phyloP scores from a whole-genome alignment of 73 alveolate genomes.

The Effrenium voratum region DNA sequence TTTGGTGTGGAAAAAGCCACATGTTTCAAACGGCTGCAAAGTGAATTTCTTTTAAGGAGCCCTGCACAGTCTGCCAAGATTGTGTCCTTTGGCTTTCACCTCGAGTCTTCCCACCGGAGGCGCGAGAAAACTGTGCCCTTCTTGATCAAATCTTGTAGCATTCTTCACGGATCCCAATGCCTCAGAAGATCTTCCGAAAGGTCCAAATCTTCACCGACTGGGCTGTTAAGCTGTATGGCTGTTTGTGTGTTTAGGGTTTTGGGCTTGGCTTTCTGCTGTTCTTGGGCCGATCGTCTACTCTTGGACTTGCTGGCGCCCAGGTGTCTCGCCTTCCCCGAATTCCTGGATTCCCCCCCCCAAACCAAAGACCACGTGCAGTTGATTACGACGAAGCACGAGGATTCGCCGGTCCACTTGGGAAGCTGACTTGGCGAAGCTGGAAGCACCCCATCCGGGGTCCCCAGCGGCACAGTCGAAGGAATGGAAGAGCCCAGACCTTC shows the following conservation, averaged over 20 bases:
- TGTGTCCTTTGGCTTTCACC: no score
- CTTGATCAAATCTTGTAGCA: no score
- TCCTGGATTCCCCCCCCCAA: not conserved
- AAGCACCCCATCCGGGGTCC: not conserved
- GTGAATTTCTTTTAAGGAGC: no score
- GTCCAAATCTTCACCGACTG: no score
- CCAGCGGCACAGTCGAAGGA: conserved; percentile 70
- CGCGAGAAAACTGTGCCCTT: no score
- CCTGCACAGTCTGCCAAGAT: no score
- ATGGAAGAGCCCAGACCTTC: conserved; percentile 73
- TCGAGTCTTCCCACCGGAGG: no score
- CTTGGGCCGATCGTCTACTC: not conserved
- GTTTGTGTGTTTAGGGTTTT: no score
- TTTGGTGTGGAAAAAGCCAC: not conserved
- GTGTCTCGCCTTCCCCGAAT: not conserved
- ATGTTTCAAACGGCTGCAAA: no score
- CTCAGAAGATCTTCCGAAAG: no score
- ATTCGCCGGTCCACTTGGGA: not conserved
- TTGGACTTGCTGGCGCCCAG: not conserved
- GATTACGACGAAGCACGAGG: not conserved
- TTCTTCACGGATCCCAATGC: no score
- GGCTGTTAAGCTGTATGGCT: no score
- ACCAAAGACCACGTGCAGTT: not conserved
- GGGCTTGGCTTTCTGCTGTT: not conserved
- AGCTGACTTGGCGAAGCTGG: not conserved